phyloP scores from a whole-genome alignment of 208 protist genomes.

The Trypanosoma platydactyli region DNA sequence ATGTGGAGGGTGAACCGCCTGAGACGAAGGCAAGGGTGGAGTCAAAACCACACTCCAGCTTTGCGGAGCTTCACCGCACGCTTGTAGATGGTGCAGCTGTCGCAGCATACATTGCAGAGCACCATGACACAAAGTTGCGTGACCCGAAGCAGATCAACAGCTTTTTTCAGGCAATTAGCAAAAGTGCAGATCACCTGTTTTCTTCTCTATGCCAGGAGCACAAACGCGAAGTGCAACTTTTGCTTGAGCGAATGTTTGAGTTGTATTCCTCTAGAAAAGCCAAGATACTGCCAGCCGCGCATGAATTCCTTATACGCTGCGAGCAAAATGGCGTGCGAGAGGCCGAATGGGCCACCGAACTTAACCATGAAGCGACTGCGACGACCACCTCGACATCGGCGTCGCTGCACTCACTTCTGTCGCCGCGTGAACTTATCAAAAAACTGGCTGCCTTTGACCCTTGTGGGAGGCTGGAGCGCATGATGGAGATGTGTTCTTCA shows the following conservation, averaged over 20 bases:
- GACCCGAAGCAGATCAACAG: conserved; percentile 53
- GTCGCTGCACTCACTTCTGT: conserved; percentile 37
- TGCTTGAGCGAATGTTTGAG: conserved; percentile 66
- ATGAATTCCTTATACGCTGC: conserved; percentile 86
- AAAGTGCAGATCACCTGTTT: conserved; percentile 51
- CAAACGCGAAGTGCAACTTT: conserved; percentile 51
- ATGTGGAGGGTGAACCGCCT: neutral
- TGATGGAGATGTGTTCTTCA: conserved; percentile 58
- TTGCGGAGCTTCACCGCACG: conserved; percentile 45
- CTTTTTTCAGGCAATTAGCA: conserved; percentile 78
- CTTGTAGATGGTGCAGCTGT: conserved; percentile 52
- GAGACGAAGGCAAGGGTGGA: conserved; percentile 23
- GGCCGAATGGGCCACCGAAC: conserved; percentile 36
- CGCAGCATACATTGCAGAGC: conserved; percentile 53
- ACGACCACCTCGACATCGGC: neutral
- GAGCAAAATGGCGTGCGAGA: conserved; percentile 73
- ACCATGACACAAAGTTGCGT: conserved; percentile 46
- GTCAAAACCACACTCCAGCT: conserved; percentile 52
- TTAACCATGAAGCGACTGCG: conserved; percentile 3
- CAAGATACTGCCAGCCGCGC: conserved; percentile 40
- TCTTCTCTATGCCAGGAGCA: conserved; percentile 39
- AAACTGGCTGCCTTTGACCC: conserved; percentile 55
- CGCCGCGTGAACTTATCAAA: conserved; percentile 63
- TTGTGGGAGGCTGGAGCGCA: conserved; percentile 62
- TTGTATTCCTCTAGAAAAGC: conserved; percentile 42